Percentiles rank a stretch among this genome's conserved stretches.
Evolutionary conservation across 2,329 filamentous ascomycete genomes (phyloP).

Genomic region (Nigrospora oryzae): DNA sequence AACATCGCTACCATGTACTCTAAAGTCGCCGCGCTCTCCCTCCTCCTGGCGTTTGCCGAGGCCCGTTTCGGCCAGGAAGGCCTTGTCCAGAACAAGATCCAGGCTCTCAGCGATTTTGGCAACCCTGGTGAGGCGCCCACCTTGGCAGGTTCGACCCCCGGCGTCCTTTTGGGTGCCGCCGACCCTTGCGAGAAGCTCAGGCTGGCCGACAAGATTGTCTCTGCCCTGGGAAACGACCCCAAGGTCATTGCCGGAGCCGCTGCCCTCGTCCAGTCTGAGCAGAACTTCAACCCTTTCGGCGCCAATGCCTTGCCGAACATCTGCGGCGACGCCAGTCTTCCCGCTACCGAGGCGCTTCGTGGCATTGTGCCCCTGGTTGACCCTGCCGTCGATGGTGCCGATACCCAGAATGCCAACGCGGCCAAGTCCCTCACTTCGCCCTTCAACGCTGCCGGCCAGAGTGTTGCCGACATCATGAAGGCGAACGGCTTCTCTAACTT

Average conservation of each 20-base stretch:
- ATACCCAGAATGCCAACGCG: conserved; percentile 52
- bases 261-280: conserved; percentile 57
- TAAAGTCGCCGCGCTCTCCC: conserved; percentile 29
- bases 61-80: conserved; percentile 59
- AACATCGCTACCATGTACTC: conserved; percentile 30
- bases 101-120: conserved; percentile 44
- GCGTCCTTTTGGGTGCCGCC: conserved; percentile 54
- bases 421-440: conserved; percentile 40
- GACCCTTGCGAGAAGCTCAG: conserved; percentile 60
- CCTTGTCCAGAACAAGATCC: conserved; percentile 44
- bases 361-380: conserved; percentile 62
- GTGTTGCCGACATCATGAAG: conserved; percentile 54
- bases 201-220: conserved; percentile 56
- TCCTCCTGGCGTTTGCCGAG: conserved; percentile 33
- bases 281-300: conserved; percentile 65
- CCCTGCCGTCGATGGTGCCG: conserved; percentile 49
- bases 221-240: conserved; percentile 49
- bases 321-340: conserved; percentile 55
- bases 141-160: conserved; percentile 52
- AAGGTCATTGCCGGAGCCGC: conserved; percentile 53
- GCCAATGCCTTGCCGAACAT: conserved; percentile 47
- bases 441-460: conserved; percentile 51
- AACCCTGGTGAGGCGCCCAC: conserved; percentile 52
- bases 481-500: conserved; percentile 58
- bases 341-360: conserved; percentile 49